Percentiles rank a stretch among this genome's conserved stretches.
phyloP scores from a whole-genome alignment of 2,329 filamentous ascomycete species.

The Fragosphaeria purpurea region DNA sequence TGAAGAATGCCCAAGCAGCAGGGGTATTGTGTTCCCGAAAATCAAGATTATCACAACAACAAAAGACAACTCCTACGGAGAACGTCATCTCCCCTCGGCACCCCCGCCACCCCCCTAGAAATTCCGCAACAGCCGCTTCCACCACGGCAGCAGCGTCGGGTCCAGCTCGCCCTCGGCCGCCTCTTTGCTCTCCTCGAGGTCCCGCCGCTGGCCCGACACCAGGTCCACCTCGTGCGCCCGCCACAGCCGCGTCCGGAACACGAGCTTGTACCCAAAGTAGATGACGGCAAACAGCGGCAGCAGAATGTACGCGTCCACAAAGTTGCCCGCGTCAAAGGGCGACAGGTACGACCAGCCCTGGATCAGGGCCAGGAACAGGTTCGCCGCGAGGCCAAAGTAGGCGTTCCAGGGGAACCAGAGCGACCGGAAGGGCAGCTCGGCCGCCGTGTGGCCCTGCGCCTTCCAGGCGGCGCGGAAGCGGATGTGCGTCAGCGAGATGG shows the following conservation, averaged over 20 bases:
- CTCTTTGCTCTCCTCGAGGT: constrained; percentile 38
- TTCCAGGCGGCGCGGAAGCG: constrained; percentile 58
- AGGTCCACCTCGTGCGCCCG: constrained; percentile 44
- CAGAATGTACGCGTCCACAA: constrained; percentile 55
- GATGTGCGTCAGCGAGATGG: constrained; percentile 61
- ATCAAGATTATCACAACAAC: too few species aligned
- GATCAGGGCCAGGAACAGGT: constrained; percentile 48
- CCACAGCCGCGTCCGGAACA: constrained; percentile 43
- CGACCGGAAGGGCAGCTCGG: constrained; percentile 46
- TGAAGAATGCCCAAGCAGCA: too few species aligned
- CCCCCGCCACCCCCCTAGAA: too few species aligned
- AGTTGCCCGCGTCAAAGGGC: constrained; percentile 47
- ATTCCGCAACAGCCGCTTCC: constrained; percentile 32
- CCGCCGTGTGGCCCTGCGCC: constrained; percentile 43
- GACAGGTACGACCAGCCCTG: constrained; percentile 52
- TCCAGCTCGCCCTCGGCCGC: constrained; percentile 19
- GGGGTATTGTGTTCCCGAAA: too few species aligned
- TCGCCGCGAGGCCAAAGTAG: constrained; percentile 48
- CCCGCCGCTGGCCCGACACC: constrained; percentile 42
- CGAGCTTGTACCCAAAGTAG: constrained; percentile 43
- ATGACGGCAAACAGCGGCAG: constrained; percentile 50
- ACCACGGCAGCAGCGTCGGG: constrained; percentile 22
- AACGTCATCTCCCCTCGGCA: too few species aligned
- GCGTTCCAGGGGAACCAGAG: constrained; percentile 47
- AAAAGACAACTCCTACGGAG: too few species aligned